These are phyloP conservation scores for Sporisorium scitamineum DNA, from an alignment of 1,284 basidiomycete species.

Conservation along the genomic window DNA sequence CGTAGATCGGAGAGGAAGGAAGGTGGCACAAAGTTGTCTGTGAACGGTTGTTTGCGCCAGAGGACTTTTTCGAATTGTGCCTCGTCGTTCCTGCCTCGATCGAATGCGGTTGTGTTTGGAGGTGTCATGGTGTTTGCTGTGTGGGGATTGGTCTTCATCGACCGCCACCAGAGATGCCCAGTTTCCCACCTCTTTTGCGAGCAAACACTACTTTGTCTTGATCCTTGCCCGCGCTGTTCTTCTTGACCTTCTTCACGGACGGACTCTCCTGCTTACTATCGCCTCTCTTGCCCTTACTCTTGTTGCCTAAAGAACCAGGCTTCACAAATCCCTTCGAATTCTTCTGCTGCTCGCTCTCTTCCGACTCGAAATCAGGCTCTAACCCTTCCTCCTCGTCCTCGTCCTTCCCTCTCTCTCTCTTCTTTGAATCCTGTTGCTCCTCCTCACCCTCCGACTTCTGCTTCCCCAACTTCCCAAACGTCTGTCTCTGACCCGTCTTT, in stretches of 20 bases:
- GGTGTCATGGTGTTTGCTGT: slow-evolving; percentile 1
- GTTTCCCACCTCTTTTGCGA: slow-evolving; percentile 37
- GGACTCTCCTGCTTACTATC: not conserved
- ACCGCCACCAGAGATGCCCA: slow-evolving; percentile 38
- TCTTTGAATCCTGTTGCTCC: slow-evolving; percentile 13
- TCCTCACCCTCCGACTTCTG: slow-evolving; percentile 9
- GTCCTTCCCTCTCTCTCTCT: not conserved
- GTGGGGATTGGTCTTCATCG: not conserved
- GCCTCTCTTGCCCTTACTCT: slow-evolving; percentile 3
- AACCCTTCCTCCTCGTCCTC: not conserved
- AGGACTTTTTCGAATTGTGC: slow-evolving; percentile 82
- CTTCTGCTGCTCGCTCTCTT: slow-evolving; percentile 5
- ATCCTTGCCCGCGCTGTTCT: slow-evolving; percentile 15
- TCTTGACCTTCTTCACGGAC: slow-evolving; percentile 14
- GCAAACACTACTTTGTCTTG: slow-evolving; percentile 46
- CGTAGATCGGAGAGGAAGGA: slow-evolving; percentile 81
- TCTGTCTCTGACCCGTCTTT: slow-evolving; percentile 11
- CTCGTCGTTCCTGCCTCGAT: not conserved
- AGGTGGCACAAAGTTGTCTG: slow-evolving; percentile 86
- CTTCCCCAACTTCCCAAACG: slow-evolving; percentile 31
- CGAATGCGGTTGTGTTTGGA: not conserved
- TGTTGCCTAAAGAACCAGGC: slow-evolving; percentile 17
- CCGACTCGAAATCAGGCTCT: slow-evolving; percentile 25
- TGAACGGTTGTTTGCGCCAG: slow-evolving; percentile 81
- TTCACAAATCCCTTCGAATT: slow-evolving; percentile 25